Evolutionary conservation across 2,329 filamentous ascomycete species (phyloP).

Genomic region (Diaporthe amygdali): DNA sequence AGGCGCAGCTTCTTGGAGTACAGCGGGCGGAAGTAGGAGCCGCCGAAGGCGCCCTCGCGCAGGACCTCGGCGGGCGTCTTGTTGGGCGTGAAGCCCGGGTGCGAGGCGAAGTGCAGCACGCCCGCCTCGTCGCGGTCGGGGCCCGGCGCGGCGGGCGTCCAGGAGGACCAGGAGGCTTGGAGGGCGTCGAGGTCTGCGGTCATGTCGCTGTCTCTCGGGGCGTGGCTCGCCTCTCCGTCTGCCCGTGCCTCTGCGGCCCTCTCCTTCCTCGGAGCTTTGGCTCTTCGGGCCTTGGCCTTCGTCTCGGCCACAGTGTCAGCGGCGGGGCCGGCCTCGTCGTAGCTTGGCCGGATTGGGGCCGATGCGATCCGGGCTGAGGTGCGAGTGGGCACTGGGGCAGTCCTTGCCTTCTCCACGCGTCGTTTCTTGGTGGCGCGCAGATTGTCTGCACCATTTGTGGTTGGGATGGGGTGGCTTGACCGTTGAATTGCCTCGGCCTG

Average conservation of each 20-base stretch:
- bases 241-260: not conserved
- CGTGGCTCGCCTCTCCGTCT: not conserved
- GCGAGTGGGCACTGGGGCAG: slow-evolving; percentile 41
- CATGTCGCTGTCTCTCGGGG: not conserved
- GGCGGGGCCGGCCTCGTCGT: slow-evolving; percentile 41
- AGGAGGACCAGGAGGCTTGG: slow-evolving; percentile 46
- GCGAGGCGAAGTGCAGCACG: slow-evolving; percentile 50
- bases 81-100: slow-evolving; percentile 54
- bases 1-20: slow-evolving; percentile 46
- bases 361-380: slow-evolving; percentile 53
- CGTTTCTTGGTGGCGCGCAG: not conserved
- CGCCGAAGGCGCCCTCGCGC: slow-evolving; percentile 57
- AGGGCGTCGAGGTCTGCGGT: slow-evolving; percentile 28
- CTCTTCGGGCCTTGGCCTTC: not conserved
- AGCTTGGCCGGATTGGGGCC: slow-evolving; percentile 37
- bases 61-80: slow-evolving; percentile 58
- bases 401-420: not conserved
- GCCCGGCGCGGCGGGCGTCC: slow-evolving; percentile 42
- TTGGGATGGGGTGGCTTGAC: not conserved
- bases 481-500: slow-evolving; percentile 33
- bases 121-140: slow-evolving; percentile 48
- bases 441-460: not conserved
- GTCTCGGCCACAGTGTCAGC: not conserved
- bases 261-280: not conserved
- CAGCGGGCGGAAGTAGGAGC: slow-evolving; percentile 55